phyloP scores from a whole-genome alignment of 73 alveolate species.

The Breviolum minutum region DNA sequence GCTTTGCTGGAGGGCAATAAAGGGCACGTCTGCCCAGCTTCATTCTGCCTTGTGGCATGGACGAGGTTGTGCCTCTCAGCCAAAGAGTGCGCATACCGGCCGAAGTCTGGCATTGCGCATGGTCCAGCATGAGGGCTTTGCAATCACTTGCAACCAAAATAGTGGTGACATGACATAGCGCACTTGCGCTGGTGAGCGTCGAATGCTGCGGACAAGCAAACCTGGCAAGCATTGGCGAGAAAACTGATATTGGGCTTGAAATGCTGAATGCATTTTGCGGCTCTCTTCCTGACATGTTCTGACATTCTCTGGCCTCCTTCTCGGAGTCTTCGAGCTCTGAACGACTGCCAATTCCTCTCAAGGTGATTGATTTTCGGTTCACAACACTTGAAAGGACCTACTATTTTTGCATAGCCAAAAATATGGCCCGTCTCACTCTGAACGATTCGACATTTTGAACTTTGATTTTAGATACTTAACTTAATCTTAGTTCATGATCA shows the following conservation, averaged over 20 bases:
- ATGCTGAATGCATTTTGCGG: not conserved
- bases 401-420: not conserved
- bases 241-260: not conserved
- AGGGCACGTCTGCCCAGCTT: constrained; percentile 80
- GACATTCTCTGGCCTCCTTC: constrained; percentile 31
- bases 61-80: constrained; percentile 88
- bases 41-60: constrained; percentile 84
- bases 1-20: not conserved
- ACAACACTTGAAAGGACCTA: not conserved
- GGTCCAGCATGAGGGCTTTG: not conserved
- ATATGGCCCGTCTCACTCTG: not conserved
- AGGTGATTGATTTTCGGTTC: not conserved
- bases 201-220: constrained; percentile 64
- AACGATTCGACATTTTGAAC: not conserved
- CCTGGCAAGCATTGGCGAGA: not conserved
- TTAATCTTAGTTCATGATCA: too few relatives aligned
- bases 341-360: constrained; percentile 60
- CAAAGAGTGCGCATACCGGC: constrained; percentile 70
- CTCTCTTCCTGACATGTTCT: not conserved
- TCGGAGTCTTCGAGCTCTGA: constrained; percentile 69
- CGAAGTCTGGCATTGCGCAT: not conserved
- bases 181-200: constrained; percentile 95
- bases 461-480: too few relatives aligned
- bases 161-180: not conserved
- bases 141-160: not conserved